phyloP scores from a whole-genome alignment of 2,329 filamentous ascomycete species.

The Aphanoascus verrucosus region DNA sequence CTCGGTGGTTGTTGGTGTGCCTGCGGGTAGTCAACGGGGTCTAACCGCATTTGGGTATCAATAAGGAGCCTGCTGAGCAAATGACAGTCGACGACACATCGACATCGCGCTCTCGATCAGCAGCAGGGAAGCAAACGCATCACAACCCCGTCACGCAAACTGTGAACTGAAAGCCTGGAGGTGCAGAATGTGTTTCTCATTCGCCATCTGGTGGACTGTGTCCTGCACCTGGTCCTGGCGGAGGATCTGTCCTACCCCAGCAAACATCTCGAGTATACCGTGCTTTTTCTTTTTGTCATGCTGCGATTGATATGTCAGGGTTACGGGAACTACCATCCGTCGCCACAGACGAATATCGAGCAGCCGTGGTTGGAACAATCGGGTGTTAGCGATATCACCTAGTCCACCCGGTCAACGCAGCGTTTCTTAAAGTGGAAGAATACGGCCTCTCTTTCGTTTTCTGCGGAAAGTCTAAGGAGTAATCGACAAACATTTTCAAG shows the following conservation, averaged over 20 bases:
- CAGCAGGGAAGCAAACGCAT: conserved; percentile 3
- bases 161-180: background rate
- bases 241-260: background rate
- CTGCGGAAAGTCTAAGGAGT: background rate
- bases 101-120: conserved; percentile 4
- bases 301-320: background rate
- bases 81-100: background rate
- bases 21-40: conserved; percentile 4
- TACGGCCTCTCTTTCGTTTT: background rate
- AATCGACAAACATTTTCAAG: background rate
- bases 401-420: background rate
- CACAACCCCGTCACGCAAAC: background rate
- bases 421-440: background rate
- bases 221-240: background rate
- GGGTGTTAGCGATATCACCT: background rate
- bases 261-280: conserved; percentile 5
- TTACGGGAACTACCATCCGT: background rate
- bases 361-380: background rate
- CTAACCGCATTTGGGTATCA: conserved; percentile 17
- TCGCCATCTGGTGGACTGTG: conserved; percentile 4
- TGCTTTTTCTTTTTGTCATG: background rate
- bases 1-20: background rate
- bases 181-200: conserved; percentile 4
- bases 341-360: background rate
- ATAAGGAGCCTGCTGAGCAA: conserved; percentile 10